These are phyloP conservation scores for Spergularia bocconei DNA, from an alignment of 148 eudicot species.

Conservation along the genomic window DNA sequence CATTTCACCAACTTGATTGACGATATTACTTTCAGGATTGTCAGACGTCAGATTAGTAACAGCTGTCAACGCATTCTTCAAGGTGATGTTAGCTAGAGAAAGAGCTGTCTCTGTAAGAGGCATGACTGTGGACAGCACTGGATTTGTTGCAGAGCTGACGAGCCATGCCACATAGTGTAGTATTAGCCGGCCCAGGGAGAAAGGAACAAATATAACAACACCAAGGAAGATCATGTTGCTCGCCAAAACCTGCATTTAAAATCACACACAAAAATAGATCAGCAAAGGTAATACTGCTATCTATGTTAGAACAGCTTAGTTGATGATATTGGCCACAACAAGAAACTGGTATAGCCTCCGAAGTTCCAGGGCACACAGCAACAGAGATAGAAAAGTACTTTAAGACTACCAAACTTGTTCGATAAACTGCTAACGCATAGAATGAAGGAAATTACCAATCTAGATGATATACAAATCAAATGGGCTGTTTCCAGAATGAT, in stretches of 20 bases:
- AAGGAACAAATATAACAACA: constrained; percentile 85
- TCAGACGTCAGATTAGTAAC: constrained; percentile 73
- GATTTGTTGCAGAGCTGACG: constrained; percentile 60
- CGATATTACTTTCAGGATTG: constrained; percentile 37
- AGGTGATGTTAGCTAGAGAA: constrained; percentile 73
- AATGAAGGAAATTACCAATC: neutral
- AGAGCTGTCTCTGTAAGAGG: constrained; percentile 84
- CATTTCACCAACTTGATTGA: constrained; percentile 57
- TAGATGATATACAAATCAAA: neutral
- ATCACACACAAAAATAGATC: constrained; percentile 7
- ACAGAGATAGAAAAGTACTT: neutral
- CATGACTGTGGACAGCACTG: constrained; percentile 64
- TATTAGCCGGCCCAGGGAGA: constrained; percentile 81
- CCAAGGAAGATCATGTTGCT: constrained; percentile 97
- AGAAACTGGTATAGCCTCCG: neutral
- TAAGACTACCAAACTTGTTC: neutral
- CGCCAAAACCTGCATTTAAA: constrained; percentile 82
- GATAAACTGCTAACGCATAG: neutral
- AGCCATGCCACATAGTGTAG: constrained; percentile 74
- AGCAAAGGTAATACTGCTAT: neutral
- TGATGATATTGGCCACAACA: neutral
- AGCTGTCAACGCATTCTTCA: constrained; percentile 72
- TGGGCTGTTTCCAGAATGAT: neutral
- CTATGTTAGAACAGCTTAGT: no score
- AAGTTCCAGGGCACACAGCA: neutral